These are phyloP conservation scores for Calonectria naviculata DNA, from an alignment of 2,329 filamentous ascomycete genomes.

Conservation along the genomic window DNA sequence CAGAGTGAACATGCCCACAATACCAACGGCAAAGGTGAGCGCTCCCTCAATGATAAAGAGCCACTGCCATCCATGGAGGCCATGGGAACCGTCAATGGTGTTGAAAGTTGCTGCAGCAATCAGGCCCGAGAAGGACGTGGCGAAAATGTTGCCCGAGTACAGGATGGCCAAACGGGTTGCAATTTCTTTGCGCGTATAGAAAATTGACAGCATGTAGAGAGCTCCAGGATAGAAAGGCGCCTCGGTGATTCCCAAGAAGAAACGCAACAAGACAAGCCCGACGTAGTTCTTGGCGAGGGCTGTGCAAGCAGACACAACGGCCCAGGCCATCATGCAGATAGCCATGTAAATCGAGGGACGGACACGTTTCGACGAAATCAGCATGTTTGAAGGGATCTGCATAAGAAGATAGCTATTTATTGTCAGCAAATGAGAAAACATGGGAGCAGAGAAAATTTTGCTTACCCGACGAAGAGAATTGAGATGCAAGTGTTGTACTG, in stretches of 20 bases:
- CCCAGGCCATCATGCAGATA: conserved; percentile 50
- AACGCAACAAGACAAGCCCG: conserved; percentile 53
- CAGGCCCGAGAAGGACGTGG: conserved; percentile 54
- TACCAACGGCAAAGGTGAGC: conserved; percentile 42
- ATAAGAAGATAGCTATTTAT: conserved; percentile 33
- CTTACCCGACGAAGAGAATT: conserved; percentile 51
- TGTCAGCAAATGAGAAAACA: not conserved
- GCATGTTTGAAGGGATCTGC: conserved; percentile 53
- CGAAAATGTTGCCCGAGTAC: conserved; percentile 51
- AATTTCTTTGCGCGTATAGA: conserved; percentile 63
- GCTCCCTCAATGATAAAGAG: conserved; percentile 46
- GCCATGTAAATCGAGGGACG: conserved; percentile 57
- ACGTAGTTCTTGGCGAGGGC: conserved; percentile 53
- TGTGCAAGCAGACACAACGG: conserved; percentile 53
- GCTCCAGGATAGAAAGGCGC: conserved; percentile 50
- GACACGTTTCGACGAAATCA: conserved; percentile 49
- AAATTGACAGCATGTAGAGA: conserved; percentile 58
- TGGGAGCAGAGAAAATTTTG: not conserved
- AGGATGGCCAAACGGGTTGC: conserved; percentile 53
- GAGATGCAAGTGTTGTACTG: conserved; percentile 49
- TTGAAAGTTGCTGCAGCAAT: conserved; percentile 56
- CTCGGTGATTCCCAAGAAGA: conserved; percentile 53
- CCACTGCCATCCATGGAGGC: conserved; percentile 46
- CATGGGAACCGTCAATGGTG: conserved; percentile 40
- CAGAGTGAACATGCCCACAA: conserved; percentile 46